A percentile compares a stretch with the other conserved stretches of the same genome.
phyloP scores from a whole-genome alignment of 2,329 filamentous ascomycete genomes.

The Microthyrium microscopicum region DNA sequence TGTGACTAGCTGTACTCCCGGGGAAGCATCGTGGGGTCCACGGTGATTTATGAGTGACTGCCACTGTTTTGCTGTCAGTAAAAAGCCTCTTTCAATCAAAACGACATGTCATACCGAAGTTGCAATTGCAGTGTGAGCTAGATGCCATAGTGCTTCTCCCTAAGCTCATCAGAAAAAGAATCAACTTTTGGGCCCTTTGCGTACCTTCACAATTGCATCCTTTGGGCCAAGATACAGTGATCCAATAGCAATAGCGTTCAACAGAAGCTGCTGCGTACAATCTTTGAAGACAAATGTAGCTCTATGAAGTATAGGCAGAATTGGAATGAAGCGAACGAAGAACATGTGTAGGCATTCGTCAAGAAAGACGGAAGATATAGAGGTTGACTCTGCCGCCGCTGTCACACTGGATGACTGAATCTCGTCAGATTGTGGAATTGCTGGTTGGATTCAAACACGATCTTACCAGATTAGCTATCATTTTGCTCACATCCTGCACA shows the following conservation, averaged over 20 bases:
- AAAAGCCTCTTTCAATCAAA: no score
- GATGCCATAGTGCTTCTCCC: slow-evolving; percentile 28
- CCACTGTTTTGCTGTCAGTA: no score
- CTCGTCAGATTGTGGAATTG: not conserved
- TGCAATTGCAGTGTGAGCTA: slow-evolving; percentile 28
- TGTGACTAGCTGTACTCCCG: slow-evolving; percentile 27
- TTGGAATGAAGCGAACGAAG: slow-evolving; percentile 29
- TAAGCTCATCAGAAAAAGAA: no score
- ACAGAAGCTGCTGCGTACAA: slow-evolving; percentile 25
- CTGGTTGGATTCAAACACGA: not conserved
- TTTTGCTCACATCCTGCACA: slow-evolving; percentile 20
- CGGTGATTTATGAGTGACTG: slow-evolving; percentile 26
- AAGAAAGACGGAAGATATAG: slow-evolving; percentile 28
- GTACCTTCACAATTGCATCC: slow-evolving; percentile 25
- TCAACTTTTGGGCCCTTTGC: no score
- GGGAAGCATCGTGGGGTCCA: slow-evolving; percentile 26
- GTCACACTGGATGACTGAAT: not conserved
- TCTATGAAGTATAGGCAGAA: slow-evolving; percentile 28
- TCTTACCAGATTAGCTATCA: not conserved
- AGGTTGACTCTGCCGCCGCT: slow-evolving; percentile 18
- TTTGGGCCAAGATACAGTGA: slow-evolving; percentile 29
- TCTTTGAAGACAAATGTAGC: slow-evolving; percentile 29
- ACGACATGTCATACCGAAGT: no score
- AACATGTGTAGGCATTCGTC: slow-evolving; percentile 32
- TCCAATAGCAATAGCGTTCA: slow-evolving; percentile 30